Conservation (phyloP, 202 grass and related monocot genomes). For the Panicum virgatum region DNA sequence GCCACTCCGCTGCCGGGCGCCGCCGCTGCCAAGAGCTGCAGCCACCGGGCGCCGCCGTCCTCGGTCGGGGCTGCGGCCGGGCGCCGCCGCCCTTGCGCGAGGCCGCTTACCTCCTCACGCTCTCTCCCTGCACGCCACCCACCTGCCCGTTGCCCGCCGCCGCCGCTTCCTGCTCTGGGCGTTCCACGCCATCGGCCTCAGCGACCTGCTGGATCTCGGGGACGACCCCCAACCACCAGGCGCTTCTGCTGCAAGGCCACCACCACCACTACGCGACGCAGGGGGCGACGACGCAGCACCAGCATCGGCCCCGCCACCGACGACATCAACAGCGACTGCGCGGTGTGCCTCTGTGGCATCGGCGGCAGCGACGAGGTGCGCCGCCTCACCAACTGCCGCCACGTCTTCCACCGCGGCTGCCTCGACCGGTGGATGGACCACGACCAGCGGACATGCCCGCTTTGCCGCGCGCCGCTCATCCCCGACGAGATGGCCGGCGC, state of each 20-base stretch:
- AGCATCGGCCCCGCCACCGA: too few relatives aligned
- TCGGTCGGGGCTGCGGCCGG: too few relatives aligned
- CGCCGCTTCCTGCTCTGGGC: conserved; percentile 68
- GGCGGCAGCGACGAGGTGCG: conserved; percentile 70
- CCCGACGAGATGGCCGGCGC: conserved; percentile 68
- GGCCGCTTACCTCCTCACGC: too few relatives aligned
- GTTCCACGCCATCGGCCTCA: conserved; percentile 73
- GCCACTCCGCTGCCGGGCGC: too few relatives aligned
- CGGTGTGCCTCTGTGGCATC: conserved; percentile 80
- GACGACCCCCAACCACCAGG: conserved; percentile 52
- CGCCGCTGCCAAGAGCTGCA: too few relatives aligned
- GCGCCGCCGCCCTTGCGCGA: too few relatives aligned
- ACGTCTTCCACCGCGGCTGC: conserved; percentile 80
- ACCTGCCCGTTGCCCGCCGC: too few relatives aligned
- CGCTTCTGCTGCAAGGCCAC: conserved; percentile 32
- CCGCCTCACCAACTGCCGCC: conserved; percentile 73
- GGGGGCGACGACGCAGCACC: too few relatives aligned
- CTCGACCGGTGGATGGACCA: conserved; percentile 93
- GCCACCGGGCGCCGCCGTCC: too few relatives aligned
- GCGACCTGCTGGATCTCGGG: conserved; percentile 74
- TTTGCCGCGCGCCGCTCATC: conserved; percentile 87
- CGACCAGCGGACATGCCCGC: conserved; percentile 91
- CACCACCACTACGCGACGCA: not conserved
- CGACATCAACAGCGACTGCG: conserved; percentile 49
- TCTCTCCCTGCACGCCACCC: too few relatives aligned